These are phyloP conservation scores for Isatis tinctoria DNA, from an alignment of 345 rosid genomes.

Conservation along the genomic window DNA sequence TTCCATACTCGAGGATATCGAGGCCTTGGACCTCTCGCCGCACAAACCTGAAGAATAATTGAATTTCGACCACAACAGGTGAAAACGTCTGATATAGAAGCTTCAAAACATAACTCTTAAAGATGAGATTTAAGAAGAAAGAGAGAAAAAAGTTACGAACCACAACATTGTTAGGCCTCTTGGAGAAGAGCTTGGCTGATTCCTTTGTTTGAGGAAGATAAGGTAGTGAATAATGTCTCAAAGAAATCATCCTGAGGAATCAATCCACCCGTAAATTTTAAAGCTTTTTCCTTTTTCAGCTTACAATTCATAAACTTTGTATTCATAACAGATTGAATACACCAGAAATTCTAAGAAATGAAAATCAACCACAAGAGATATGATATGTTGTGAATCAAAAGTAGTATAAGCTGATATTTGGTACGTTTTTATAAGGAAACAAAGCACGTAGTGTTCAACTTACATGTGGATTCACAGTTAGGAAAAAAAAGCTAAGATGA, in stretches of 20 bases:
- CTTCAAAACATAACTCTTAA: not conserved
- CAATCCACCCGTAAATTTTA: not conserved
- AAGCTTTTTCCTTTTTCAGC: not conserved
- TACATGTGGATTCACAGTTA: constrained; percentile 6
- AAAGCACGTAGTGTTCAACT: not conserved
- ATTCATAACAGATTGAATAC: not conserved
- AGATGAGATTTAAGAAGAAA: not conserved
- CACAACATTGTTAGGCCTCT: constrained; percentile 38
- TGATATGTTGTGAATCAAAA: not conserved
- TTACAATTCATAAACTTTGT: not conserved
- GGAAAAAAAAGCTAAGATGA: not conserved
- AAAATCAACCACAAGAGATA: not conserved
- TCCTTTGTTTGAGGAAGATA: constrained; percentile 40
- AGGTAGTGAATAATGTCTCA: constrained; percentile 53
- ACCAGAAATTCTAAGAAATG: not conserved
- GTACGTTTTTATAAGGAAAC: not conserved
- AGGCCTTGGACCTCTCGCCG: constrained; percentile 87
- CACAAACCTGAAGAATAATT: constrained; percentile 54
- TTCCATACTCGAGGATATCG: constrained; percentile 93
- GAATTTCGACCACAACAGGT: not conserved
- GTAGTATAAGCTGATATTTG: not conserved
- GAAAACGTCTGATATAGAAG: not conserved
- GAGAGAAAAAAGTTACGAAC: constrained; percentile 33
- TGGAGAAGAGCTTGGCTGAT: constrained; percentile 27
- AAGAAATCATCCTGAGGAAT: constrained; percentile 50